Conservation (phyloP, 805 yeast genomes). For the Saccharomycopsis fodiens region DNA sequence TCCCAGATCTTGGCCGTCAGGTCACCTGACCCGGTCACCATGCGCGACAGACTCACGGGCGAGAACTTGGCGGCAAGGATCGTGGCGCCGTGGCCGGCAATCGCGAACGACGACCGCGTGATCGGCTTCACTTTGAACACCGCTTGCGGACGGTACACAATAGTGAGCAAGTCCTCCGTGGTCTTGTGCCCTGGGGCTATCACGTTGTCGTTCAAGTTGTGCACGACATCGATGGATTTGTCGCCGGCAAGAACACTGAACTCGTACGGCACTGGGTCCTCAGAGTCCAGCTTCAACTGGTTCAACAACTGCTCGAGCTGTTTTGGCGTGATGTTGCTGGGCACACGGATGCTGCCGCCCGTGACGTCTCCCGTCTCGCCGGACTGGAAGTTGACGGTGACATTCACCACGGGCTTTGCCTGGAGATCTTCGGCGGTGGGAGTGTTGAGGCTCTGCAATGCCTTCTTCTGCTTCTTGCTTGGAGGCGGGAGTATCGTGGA, state of each 20-base stretch:
- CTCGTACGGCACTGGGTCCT: constrained; percentile 85
- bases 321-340: constrained; percentile 76
- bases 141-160: constrained; percentile 91
- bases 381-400: constrained; percentile 82
- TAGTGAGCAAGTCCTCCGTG: constrained; percentile 87
- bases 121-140: constrained; percentile 89
- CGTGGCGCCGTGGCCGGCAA: constrained; percentile 93
- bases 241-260: constrained; percentile 52
- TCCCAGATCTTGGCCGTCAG: constrained; percentile 96
- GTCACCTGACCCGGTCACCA: constrained; percentile 97
- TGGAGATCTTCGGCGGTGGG: constrained; percentile 57
- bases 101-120: constrained; percentile 85
- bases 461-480: constrained; percentile 77
- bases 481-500: constrained; percentile 93
- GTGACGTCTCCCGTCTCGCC: constrained; percentile 83
- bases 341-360: constrained; percentile 84
- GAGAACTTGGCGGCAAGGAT: constrained; percentile 90
- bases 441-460: constrained; percentile 54
- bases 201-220: constrained; percentile 70
- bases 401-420: constrained; percentile 75
- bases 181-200: constrained; percentile 81
- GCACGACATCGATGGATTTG: constrained; percentile 59
- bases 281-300: constrained; percentile 59
- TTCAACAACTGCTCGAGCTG: constrained; percentile 87
- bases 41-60: constrained; percentile 73